Percentiles rank a stretch among this genome's conserved stretches.
phyloP scores from a whole-genome alignment of 2,329 filamentous ascomycete genomes.

The Claviceps pazoutovae region DNA sequence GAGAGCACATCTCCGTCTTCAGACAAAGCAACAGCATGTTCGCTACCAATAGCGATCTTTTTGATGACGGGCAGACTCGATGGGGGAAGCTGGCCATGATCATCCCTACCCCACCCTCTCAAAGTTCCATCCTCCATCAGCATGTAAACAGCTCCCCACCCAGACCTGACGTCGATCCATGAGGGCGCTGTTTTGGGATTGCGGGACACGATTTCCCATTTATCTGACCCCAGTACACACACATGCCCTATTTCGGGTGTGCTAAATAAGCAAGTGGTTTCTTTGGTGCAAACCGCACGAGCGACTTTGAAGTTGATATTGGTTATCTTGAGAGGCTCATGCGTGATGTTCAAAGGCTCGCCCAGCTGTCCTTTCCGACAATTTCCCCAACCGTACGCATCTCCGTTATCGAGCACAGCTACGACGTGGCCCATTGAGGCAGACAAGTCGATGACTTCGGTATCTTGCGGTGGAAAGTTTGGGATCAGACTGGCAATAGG shows the following conservation, averaged over 20 bases:
- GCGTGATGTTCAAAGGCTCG: slow-evolving; percentile 35
- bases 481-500: slow-evolving; percentile 34
- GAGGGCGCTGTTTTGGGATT: slow-evolving; percentile 37
- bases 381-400: slow-evolving; percentile 79
- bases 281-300: slow-evolving; percentile 63
- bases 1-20: slow-evolving; percentile 53
- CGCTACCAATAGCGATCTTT: slow-evolving; percentile 70
- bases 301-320: slow-evolving; percentile 46
- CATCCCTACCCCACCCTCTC: slow-evolving; percentile 67
- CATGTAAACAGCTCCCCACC: slow-evolving; percentile 73
- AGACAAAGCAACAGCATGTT: slow-evolving; percentile 69
- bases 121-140: slow-evolving; percentile 47
- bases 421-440: slow-evolving; percentile 70
- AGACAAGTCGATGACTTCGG: slow-evolving; percentile 48
- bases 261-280: slow-evolving; percentile 66
- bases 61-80: slow-evolving; percentile 41
- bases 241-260: slow-evolving; percentile 42
- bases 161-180: slow-evolving; percentile 59
- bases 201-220: slow-evolving; percentile 49
- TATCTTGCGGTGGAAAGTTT: slow-evolving; percentile 48
- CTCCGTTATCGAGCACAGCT: slow-evolving; percentile 57
- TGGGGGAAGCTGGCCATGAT: slow-evolving; percentile 70
- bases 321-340: slow-evolving; percentile 47
- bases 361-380: slow-evolving; percentile 78
- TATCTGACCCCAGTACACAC: slow-evolving; percentile 58